Evolutionary conservation across 208 protist species (phyloP).

Genomic region (Acanthamoeba lenticulata): DNA sequence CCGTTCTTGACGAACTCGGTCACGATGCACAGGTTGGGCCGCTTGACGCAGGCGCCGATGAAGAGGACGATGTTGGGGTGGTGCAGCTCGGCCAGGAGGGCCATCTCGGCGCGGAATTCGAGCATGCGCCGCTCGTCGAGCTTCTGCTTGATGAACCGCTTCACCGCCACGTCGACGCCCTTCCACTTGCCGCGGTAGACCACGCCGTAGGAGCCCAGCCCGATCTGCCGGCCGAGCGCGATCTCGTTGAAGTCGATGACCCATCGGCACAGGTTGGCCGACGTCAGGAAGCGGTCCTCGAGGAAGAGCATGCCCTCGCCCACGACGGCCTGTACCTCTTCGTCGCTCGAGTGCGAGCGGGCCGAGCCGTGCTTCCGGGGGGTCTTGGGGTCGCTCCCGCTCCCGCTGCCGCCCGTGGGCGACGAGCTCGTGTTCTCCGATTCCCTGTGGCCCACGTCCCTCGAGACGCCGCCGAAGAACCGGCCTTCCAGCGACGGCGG

Average conservation of each 20-base stretch:
- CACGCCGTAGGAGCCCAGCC: too few species aligned
- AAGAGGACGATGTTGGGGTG: background rate
- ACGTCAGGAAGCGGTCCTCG: background rate
- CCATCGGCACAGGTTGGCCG: background rate
- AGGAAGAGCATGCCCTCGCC: background rate
- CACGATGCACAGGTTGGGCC: constrained; percentile 24
- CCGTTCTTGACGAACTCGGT: constrained; percentile 30
- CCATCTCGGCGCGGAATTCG: background rate
- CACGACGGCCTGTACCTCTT: background rate
- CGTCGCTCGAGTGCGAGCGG: background rate
- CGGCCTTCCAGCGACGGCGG: background rate
- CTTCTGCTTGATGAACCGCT: too few species aligned
- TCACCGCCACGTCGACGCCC: too few species aligned
- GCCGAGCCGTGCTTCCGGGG: background rate
- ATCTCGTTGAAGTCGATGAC: constrained; percentile 22
- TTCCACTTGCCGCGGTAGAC: too few species aligned
- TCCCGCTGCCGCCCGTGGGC: background rate
- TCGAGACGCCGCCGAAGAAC: background rate
- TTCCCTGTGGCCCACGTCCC: background rate
- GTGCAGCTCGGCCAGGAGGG: background rate
- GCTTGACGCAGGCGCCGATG: background rate
- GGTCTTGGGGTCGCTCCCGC: background rate
- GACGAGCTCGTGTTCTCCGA: background rate
- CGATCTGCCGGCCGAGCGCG: background rate
- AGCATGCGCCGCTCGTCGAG: background rate